A percentile compares a stretch with the other conserved stretches of the same genome.
Evolutionary conservation across 441 rosid species (phyloP).

Genomic region (Hura crepitans): DNA sequence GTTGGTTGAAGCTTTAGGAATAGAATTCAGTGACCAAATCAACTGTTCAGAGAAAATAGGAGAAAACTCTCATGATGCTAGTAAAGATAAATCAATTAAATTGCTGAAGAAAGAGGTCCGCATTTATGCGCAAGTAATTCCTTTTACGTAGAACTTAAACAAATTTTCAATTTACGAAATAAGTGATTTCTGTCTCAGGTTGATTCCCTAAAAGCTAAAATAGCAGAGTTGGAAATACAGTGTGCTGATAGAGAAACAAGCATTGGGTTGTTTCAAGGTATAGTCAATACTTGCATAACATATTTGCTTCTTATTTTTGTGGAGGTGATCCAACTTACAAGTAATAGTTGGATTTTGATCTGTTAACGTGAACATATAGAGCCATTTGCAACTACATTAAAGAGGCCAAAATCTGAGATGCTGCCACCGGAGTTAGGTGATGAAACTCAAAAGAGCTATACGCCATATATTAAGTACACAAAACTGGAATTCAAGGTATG

Average conservation of each 20-base stretch:
- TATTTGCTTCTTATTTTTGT: background rate
- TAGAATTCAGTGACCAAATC: slow-evolving; percentile 25
- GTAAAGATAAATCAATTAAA: slow-evolving; percentile 38
- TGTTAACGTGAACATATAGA: slow-evolving; percentile 35
- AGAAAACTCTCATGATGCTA: slow-evolving; percentile 29
- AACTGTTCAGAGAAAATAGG: slow-evolving; percentile 31
- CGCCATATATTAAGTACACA: slow-evolving; percentile 70
- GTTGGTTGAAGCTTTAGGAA: slow-evolving; percentile 31
- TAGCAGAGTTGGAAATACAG: slow-evolving; percentile 56
- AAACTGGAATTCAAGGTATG: slow-evolving; percentile 90
- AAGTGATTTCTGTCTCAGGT: slow-evolving; percentile 43
- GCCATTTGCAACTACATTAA: slow-evolving; percentile 21
- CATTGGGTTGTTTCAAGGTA: slow-evolving; percentile 4
- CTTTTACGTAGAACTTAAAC: background rate
- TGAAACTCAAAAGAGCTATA: slow-evolving; percentile 47
- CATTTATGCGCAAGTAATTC: slow-evolving; percentile 11
- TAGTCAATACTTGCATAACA: background rate
- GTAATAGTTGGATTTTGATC: slow-evolving; percentile 5
- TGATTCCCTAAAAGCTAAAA: slow-evolving; percentile 52
- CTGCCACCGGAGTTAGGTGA: slow-evolving; percentile 25
- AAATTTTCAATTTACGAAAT: background rate
- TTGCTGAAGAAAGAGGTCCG: slow-evolving; percentile 65
- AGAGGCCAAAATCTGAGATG: slow-evolving; percentile 34
- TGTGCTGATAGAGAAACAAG: slow-evolving; percentile 28
- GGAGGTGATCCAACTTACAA: background rate